A percentile compares a stretch with the other conserved stretches of the same genome.
Conservation (phyloP, 208 protist species). For the Trichomonas tenax region DNA sequence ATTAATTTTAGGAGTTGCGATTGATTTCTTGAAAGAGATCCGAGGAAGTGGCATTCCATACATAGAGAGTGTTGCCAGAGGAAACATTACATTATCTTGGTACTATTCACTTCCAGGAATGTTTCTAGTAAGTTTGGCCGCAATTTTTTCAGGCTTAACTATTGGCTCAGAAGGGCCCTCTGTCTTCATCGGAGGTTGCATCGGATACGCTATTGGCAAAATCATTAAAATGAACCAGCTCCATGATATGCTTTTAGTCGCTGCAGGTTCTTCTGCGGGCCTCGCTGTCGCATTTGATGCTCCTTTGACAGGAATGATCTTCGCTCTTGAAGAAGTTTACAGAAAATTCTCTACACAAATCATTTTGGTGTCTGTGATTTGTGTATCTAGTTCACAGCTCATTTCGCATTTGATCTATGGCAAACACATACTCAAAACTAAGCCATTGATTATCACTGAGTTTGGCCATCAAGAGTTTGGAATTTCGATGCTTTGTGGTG, state of each 20-base stretch:
- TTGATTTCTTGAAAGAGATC: background rate
- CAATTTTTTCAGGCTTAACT: background rate
- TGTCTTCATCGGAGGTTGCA: background rate
- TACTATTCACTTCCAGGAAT: background rate
- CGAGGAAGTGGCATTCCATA: conserved; percentile 3
- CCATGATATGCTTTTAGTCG: background rate
- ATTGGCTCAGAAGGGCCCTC: background rate
- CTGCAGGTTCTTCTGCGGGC: background rate
- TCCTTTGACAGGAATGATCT: background rate
- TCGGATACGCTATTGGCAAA: background rate
- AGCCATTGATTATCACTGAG: no score
- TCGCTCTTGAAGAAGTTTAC: background rate
- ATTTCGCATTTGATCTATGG: background rate
- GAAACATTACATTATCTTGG: background rate
- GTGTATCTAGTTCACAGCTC: background rate
- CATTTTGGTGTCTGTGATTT: background rate
- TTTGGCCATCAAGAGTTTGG: background rate
- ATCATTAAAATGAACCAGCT: background rate
- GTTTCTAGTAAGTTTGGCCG: background rate
- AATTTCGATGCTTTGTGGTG: background rate
- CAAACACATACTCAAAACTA: background rate
- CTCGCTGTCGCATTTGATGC: background rate
- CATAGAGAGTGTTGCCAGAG: background rate
- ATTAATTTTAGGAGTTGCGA: background rate
- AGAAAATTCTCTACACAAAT: background rate